A percentile compares a stretch with the other conserved stretches of the same genome.
phyloP scores from a whole-genome alignment of 352 stramenopile species.

The Pythium dissotocum region DNA sequence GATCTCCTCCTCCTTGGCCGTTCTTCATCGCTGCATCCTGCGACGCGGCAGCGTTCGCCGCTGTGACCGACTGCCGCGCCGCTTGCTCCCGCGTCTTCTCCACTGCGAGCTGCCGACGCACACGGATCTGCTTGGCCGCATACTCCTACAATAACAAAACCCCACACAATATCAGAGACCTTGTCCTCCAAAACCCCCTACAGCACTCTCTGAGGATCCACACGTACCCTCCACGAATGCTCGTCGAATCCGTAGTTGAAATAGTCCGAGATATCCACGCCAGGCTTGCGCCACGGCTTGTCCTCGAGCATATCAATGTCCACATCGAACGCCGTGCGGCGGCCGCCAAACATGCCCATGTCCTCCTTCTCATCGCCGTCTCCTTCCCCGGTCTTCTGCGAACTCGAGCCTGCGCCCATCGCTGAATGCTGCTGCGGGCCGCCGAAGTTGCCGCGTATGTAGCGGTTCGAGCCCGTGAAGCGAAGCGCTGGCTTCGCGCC shows the following conservation, averaged over 20 bases:
- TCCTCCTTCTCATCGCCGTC: conserved; percentile 61
- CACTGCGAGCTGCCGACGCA: conserved; percentile 68
- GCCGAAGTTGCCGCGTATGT: conserved; percentile 64
- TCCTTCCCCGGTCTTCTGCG: conserved; percentile 28
- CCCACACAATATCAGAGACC: background rate
- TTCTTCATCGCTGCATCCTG: conserved; percentile 15
- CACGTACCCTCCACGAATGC: conserved; percentile 69
- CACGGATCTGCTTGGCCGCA: conserved; percentile 66
- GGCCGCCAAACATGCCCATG: conserved; percentile 73
- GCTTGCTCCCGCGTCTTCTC: conserved; percentile 82
- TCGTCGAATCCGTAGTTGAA: conserved; percentile 95
- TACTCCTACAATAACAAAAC: conserved; percentile 60
- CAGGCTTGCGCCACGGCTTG: conserved; percentile 89
- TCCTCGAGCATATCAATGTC: conserved; percentile 92
- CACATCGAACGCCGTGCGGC: conserved; percentile 90
- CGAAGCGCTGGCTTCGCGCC: conserved; percentile 71
- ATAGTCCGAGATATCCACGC: conserved; percentile 92
- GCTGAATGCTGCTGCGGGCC: conserved; percentile 36
- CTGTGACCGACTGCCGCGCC: conserved; percentile 68
- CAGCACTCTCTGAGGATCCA: background rate
- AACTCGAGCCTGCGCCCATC: conserved; percentile 16
- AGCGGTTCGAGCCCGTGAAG: conserved; percentile 79
- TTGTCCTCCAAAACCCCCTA: background rate
- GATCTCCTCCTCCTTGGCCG: background rate
- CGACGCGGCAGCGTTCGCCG: conserved; percentile 33